Evolutionary conservation across 2,329 filamentous ascomycete genomes (phyloP), one percentile per base, ranked within the genome.

Genomic region (Westerdykella aurantiaca): DNA sequence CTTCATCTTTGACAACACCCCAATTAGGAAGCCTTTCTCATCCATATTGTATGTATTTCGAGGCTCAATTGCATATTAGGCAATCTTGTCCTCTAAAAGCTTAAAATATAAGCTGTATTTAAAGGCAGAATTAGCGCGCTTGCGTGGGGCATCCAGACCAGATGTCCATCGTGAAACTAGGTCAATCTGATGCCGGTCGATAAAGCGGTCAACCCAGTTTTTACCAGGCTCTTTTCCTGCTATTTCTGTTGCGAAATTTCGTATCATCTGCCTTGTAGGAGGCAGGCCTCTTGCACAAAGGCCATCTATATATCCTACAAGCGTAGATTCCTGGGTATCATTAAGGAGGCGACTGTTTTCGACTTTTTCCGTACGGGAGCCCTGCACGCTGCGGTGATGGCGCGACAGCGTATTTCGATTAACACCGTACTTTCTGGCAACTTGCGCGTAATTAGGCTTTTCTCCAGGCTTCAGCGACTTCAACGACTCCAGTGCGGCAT

Each of bases 51-150:
- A 31, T 31, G 29, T 31, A 31, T 31, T 9, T 9, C 29, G 29
- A 31, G 29, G 9, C 29, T 31, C 29, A 31, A 31, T 31, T 9
- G 9, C n/a, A n/a, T 31, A 31, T 31, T 31, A 9, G 29, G 29
- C n/a, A n/a, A 31, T 31, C n/a, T 31, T 31, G 29, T 31, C 9
- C 9, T n/a, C 9, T n/a, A 31, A n/a, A 31, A 31, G 29, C 12
- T 33, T 34, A 41, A 58, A 58, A 17, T 55, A 56, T 6, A 39
- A 34, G 25, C 29, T 43, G 42, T 56, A 57, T 42, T 54, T 48
- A 18, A 34, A 7, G 10, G 12, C 29, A 41, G 34, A 52, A 45
- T 62, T 43, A 44, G 50, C 56, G 33, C 50, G 46, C 17, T 58
- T 31, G 17, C 55, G 38, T 31, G 31, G 38, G 14, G 16, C 13